Conservation (phyloP, 345 rosid species). For the Brassica rapa region DNA sequence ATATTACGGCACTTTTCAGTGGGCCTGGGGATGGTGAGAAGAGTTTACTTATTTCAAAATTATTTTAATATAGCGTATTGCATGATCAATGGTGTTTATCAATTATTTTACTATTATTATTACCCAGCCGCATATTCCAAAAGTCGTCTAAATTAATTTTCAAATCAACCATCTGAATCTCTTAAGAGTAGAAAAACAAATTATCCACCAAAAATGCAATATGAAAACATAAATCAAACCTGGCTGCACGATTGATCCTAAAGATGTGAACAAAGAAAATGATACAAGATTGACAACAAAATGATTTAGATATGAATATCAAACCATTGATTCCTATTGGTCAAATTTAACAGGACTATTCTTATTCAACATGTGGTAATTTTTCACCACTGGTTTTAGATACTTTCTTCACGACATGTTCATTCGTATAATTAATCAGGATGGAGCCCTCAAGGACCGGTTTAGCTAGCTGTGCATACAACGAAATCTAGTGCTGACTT, state of each 20-base stretch:
- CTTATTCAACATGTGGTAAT: background rate
- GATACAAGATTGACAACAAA: slow-evolving; percentile 7
- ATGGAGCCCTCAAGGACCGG: slow-evolving; percentile 15
- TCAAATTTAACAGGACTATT: slow-evolving; percentile 16
- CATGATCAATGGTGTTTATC: slow-evolving; percentile 24
- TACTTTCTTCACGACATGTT: slow-evolving; percentile 21
- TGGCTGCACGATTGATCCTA: slow-evolving; percentile 29
- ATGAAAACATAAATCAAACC: slow-evolving; percentile 24
- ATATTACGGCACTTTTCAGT: slow-evolving; percentile 17
- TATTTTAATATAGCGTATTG: slow-evolving; percentile 16
- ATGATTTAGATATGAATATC: slow-evolving; percentile 25
- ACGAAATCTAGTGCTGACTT: background rate
- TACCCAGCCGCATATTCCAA: slow-evolving; percentile 33
- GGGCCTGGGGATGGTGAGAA: slow-evolving; percentile 16
- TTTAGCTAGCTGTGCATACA: slow-evolving; percentile 3
- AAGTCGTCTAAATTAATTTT: slow-evolving; percentile 41
- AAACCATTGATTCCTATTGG: slow-evolving; percentile 27
- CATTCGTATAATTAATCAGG: background rate
- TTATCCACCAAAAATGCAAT: slow-evolving; percentile 1
- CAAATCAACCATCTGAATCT: slow-evolving; percentile 29
- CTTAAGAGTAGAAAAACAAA: background rate
- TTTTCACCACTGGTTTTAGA: slow-evolving; percentile 16
- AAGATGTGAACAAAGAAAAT: background rate
- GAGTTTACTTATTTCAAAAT: slow-evolving; percentile 23
- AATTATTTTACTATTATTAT: slow-evolving; percentile 8